A percentile compares a stretch with the other conserved stretches of the same genome.
Evolutionary conservation across 768 basidiomycete genomes (phyloP).

Genomic region (Boletus subcaerulescens): DNA sequence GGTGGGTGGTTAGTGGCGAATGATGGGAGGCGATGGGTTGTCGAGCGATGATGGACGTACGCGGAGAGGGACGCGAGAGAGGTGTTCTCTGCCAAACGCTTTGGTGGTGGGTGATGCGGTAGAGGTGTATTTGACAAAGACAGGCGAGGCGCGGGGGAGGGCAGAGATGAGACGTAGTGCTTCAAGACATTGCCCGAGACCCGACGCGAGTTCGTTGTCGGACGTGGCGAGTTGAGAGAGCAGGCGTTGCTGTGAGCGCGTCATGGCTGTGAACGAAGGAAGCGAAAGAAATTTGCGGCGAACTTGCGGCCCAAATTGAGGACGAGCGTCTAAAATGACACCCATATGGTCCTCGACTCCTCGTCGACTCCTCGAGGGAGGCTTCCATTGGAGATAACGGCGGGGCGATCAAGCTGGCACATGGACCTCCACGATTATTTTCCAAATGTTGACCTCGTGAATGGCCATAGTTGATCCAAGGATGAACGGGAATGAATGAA

Average conservation of each 20-base stretch:
- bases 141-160: conserved; percentile 27
- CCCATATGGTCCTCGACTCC: background rate
- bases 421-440: background rate
- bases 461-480: too few species aligned
- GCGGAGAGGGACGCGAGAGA: conserved; percentile 32
- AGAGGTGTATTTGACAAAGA: conserved; percentile 24
- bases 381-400: too few species aligned
- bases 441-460: too few species aligned
- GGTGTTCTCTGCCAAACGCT: conserved; percentile 30
- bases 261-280: conserved; percentile 9
- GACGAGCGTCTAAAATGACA: conserved; percentile 6
- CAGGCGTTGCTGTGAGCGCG: conserved; percentile 27
- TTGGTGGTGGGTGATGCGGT: conserved; percentile 18
- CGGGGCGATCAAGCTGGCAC: background rate
- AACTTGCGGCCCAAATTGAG: too few species aligned
- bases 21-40: background rate
- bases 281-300: background rate
- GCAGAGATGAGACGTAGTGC: conserved; percentile 31
- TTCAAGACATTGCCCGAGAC: conserved; percentile 33
- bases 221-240: conserved; percentile 31
- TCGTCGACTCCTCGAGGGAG: too few species aligned
- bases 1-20: background rate
- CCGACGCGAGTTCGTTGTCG: conserved; percentile 32
- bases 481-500: too few species aligned
- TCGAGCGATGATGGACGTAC: conserved; percentile 10